Percentiles rank a stretch among this genome's conserved stretches.
Evolutionary conservation across 768 basidiomycete genomes (phyloP).

Genomic region (Cyclocybe cylindracea): DNA sequence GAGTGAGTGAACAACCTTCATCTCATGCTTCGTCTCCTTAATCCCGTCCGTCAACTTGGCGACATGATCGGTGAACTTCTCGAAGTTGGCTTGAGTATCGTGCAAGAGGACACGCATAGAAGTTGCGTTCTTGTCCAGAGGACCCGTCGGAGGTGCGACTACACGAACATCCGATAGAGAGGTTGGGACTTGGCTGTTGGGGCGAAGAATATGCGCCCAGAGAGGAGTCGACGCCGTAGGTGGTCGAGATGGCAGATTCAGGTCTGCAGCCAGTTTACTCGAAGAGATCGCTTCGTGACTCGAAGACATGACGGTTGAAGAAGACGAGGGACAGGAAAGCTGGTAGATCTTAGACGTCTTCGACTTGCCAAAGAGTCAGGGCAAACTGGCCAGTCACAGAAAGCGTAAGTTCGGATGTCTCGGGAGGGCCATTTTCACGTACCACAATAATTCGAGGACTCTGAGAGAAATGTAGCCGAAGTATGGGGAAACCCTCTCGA

Average conservation of each 20-base stretch:
- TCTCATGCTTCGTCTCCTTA: constrained; percentile 53
- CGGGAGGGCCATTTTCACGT: no score
- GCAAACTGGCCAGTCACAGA: no score
- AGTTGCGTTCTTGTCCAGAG: constrained; percentile 65
- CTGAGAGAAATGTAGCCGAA: no score
- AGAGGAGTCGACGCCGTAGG: constrained; percentile 37
- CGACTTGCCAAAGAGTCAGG: no score
- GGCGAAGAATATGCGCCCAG: constrained; percentile 62
- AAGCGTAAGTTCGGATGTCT: no score
- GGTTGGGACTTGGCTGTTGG: constrained; percentile 33
- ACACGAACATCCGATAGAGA: constrained; percentile 22
- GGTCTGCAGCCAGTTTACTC: not conserved
- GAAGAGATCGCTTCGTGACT: no score
- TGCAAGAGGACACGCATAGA: constrained; percentile 73
- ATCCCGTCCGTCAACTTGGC: constrained; percentile 52
- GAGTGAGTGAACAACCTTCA: constrained; percentile 52
- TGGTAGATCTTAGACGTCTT: no score
- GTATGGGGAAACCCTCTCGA: no score
- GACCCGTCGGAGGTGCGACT: constrained; percentile 41
- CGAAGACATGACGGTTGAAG: no score
- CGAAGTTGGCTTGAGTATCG: constrained; percentile 72
- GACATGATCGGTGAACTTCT: constrained; percentile 61
- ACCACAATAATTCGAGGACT: no score
- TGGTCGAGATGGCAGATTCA: constrained; percentile 22
- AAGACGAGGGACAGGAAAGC: no score